Percentiles rank a stretch among this genome's conserved stretches.
Conservation (phyloP, 352 stramenopile species). For the Phytophthora pini region DNA sequence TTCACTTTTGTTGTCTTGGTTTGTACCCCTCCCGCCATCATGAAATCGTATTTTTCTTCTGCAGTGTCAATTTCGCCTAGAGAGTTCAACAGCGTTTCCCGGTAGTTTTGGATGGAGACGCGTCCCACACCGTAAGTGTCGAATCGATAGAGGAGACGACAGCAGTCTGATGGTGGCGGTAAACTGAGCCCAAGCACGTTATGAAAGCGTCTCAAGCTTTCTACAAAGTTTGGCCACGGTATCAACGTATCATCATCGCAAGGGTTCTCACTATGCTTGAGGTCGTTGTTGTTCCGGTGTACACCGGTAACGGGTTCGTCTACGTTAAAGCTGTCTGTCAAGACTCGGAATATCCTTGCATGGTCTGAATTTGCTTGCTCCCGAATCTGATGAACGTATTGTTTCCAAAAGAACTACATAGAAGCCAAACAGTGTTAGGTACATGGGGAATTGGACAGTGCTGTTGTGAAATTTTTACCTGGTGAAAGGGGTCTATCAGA, state of each 20-base stretch:
- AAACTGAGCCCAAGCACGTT: conserved; percentile 6
- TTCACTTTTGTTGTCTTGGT: conserved; percentile 6
- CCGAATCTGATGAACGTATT: conserved; percentile 30
- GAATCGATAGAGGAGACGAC: conserved; percentile 54
- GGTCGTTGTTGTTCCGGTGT: conserved; percentile 3
- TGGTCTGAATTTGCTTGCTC: conserved; percentile 10
- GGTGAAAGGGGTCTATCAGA: conserved; percentile 51
- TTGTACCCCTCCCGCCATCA: conserved; percentile 4
- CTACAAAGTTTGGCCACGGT: conserved; percentile 37
- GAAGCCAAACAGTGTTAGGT: conserved; percentile 1
- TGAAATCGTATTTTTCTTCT: conserved; percentile 7
- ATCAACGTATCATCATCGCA: not conserved
- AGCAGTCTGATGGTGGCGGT: conserved; percentile 29
- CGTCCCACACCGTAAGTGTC: conserved; percentile 33
- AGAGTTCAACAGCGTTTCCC: conserved; percentile 13
- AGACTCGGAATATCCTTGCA: conserved; percentile 14
- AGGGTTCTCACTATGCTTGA: not conserved
- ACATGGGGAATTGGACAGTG: not conserved
- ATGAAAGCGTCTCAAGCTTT: conserved; percentile 34
- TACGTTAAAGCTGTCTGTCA: conserved; percentile 15
- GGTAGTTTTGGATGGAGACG: conserved; percentile 31
- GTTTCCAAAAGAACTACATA: conserved; percentile 40
- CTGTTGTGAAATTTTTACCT: conserved; percentile 26
- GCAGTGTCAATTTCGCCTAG: conserved; percentile 20
- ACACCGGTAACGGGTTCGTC: not conserved